Base-by-base conservation (phyloP, 768 basidiomycete species). In the Tricholoma furcatifolium region DNA sequence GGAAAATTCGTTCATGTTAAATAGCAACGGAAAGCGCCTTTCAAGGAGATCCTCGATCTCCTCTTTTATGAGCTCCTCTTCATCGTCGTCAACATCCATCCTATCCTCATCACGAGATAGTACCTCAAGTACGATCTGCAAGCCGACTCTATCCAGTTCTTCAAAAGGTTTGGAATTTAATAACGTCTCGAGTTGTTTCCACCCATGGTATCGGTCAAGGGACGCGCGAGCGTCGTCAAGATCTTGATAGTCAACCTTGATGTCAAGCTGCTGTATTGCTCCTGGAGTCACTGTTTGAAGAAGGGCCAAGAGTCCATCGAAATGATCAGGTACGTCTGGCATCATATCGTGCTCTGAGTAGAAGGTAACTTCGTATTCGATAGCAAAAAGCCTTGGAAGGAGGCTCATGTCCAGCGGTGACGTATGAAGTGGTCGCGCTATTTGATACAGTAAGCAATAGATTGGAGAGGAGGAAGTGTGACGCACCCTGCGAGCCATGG, bases 301-400 rank as follows among this genome's bases (percentile, higher is more conserved):
- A 2, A 57, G 39, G 24, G 47, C 38, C 14, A 53, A 27, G 3
- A 56, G 27, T 15, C 55, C 55, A n/a, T 35, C 32, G n/a, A 56
- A 53, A 34, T 49, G 43, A 20, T 53, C 51, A 38, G 46, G 47
- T 14, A 35, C 36, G 27, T 48, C 15, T 20, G 47, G 51, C 9
- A 49, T 36, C 3, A 43, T 12, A 6, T 57, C 56, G 12, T 52
- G 47, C 3, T 53, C 56, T 10, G 50, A 41, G 30, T 52, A 53
- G 32, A 27, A 46, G 9, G 51, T 52, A 21, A 57, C 51, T 23
- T 57, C 56, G 36, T 49, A 57, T 20, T 23, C 41, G 6, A 57
- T 49, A 12, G 56, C 56, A 15, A 57, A 42, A 3, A 50, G 51
- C n/a, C 27, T 43, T 17, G 27, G 18, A 12, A 57, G 32, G n/a